These are phyloP conservation scores for Tinospora cordifolia DNA, from an alignment of 164 flowering plant genomes.

Conservation along the genomic window DNA sequence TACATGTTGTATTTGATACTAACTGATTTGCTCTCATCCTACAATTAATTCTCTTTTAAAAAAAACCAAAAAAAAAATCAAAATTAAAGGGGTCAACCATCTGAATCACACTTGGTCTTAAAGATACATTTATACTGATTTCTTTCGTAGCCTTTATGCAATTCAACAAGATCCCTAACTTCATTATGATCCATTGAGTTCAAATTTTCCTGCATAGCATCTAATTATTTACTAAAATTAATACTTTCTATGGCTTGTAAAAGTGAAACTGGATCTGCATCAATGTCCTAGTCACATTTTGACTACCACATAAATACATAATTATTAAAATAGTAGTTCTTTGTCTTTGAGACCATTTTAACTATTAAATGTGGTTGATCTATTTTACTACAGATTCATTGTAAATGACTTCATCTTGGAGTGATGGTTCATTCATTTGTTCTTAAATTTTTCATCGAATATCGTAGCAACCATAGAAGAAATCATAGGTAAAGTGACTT, in stretches of 20 bases:
- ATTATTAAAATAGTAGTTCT: not conserved
- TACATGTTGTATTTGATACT: no score
- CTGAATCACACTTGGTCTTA: conserved; percentile 2
- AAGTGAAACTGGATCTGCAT: not conserved
- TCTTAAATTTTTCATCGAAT: no score
- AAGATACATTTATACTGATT: not conserved
- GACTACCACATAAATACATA: not conserved
- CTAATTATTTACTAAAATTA: not conserved
- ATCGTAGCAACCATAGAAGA: no score
- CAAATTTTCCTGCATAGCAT: not conserved
- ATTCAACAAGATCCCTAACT: not conserved
- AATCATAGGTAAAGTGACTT: no score
- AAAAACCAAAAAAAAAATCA: no score
- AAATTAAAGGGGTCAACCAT: not conserved
- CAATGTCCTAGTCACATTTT: not conserved
- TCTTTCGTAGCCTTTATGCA: not conserved
- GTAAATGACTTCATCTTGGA: no score
- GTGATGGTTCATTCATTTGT: no score
- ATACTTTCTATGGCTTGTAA: conserved; percentile 2
- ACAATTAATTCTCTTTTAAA: no score
- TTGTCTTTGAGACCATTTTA: not conserved
- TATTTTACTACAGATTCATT: not conserved
- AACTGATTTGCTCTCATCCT: no score
- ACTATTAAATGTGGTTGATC: not conserved
- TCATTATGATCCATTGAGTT: not conserved